A percentile compares a stretch with the other conserved stretches of the same genome.
Evolutionary conservation across 2,329 filamentous ascomycete genomes (phyloP).

Genomic region (Xylaria sp.): DNA sequence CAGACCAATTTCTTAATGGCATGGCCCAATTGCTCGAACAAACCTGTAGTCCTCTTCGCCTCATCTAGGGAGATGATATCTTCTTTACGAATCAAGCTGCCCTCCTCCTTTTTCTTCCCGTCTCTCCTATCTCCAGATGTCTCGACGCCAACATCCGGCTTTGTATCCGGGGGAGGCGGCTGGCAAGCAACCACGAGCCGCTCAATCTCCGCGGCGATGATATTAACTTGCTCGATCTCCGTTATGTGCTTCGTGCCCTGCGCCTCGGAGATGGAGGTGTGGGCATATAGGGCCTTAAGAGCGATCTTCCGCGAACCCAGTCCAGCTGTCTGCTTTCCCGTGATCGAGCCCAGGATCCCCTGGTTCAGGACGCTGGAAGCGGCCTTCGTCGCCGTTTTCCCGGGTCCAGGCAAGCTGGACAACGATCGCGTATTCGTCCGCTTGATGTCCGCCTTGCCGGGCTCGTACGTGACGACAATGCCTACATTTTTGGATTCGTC

Average conservation of each 20-base stretch:
- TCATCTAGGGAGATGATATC: slow-evolving; percentile 88
- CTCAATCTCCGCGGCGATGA: slow-evolving; percentile 81
- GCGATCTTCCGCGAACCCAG: slow-evolving; percentile 59
- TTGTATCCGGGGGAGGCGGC: slow-evolving; percentile 46
- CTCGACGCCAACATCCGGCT: slow-evolving; percentile 37
- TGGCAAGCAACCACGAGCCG: slow-evolving; percentile 67
- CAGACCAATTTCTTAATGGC: slow-evolving; percentile 94
- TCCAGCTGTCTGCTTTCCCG: slow-evolving; percentile 45
- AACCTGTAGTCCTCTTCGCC: slow-evolving; percentile 85
- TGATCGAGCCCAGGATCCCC: slow-evolving; percentile 43
- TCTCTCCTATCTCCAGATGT: slow-evolving; percentile 37
- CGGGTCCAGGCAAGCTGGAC: slow-evolving; percentile 61
- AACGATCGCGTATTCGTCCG: slow-evolving; percentile 89
- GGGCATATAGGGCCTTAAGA: slow-evolving; percentile 66
- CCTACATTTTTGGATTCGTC: slow-evolving; percentile 86
- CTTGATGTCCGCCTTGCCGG: slow-evolving; percentile 75
- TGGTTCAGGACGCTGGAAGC: slow-evolving; percentile 42
- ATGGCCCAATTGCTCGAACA: slow-evolving; percentile 88
- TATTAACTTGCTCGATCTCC: slow-evolving; percentile 67
- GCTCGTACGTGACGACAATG: slow-evolving; percentile 80
- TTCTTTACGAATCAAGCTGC: slow-evolving; percentile 61
- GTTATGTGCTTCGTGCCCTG: slow-evolving; percentile 60
- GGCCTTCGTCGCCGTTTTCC: slow-evolving; percentile 43
- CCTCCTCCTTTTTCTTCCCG: slow-evolving; percentile 22
- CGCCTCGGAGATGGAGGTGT: slow-evolving; percentile 66